A percentile compares a stretch with the other conserved stretches of the same genome.
These are phyloP conservation scores for Sporothrix pseudoabietina DNA, from an alignment of 2,329 filamentous ascomycete species.

Conservation along the genomic window DNA sequence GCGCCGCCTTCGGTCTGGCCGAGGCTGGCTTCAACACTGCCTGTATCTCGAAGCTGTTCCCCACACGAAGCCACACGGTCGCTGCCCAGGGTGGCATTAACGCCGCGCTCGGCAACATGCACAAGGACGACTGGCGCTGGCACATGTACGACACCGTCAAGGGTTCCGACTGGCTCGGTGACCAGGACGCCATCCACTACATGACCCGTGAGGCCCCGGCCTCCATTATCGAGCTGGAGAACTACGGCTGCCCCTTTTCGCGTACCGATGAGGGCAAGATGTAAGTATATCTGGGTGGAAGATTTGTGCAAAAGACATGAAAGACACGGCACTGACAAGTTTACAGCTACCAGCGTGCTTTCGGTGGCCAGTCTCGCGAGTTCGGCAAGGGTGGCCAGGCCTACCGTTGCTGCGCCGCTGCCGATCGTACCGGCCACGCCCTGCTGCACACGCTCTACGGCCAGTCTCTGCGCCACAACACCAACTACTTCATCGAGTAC, in stretches of 20 bases:
- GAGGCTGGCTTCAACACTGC: constrained; percentile 89
- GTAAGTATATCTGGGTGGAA: constrained; percentile 49
- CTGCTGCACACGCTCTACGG: constrained; percentile 98
- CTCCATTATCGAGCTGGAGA: constrained; percentile 91
- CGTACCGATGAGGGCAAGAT: constrained; percentile 96
- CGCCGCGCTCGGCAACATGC: constrained; percentile 90
- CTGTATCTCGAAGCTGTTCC: constrained; percentile 85
- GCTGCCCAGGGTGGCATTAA: constrained; percentile 84
- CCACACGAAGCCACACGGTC: constrained; percentile 82
- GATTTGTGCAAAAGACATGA: not conserved
- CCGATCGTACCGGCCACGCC: constrained; percentile 95
- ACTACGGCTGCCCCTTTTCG: constrained; percentile 96
- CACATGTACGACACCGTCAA: constrained; percentile 99
- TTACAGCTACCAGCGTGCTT: constrained; percentile 87
- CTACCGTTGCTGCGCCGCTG: constrained; percentile 94
- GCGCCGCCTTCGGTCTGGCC: constrained; percentile 81
- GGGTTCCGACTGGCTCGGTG: constrained; percentile 95
- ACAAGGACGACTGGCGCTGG: constrained; percentile 98
- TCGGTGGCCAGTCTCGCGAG: constrained; percentile 95
- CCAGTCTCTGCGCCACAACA: constrained; percentile 95
- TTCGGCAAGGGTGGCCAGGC: constrained; percentile 97
- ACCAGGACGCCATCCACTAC: constrained; percentile 97
- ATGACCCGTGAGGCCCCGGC: constrained; percentile 94
- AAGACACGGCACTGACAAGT: not conserved
- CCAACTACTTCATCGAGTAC: constrained; percentile 99